Conservation (phyloP, 371 early-diverging fungal species). For the Mucor lusitanicus region DNA sequence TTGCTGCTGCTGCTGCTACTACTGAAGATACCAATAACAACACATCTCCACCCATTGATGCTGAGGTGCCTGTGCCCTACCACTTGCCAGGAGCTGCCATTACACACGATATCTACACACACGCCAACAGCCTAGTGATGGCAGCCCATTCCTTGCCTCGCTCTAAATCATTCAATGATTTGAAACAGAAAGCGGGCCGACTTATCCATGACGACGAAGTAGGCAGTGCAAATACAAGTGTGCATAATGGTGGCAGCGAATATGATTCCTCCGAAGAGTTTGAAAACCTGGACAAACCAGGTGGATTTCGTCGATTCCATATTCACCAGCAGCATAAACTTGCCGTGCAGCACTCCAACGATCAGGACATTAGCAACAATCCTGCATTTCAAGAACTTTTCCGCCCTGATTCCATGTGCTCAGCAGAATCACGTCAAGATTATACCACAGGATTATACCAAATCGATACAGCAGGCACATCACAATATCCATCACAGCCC, state of each 20-base stretch:
- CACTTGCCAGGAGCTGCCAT: constrained; percentile 50
- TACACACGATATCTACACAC: constrained; percentile 51
- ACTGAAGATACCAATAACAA: background rate
- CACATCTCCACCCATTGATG: background rate
- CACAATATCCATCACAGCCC: background rate
- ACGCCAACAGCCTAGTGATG: constrained; percentile 34
- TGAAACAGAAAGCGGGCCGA: constrained; percentile 18
- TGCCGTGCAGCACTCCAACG: background rate
- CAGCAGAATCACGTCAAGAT: constrained; percentile 10
- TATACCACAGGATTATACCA: constrained; percentile 8
- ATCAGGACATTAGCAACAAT: background rate
- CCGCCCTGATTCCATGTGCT: constrained; percentile 33
- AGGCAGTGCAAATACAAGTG: background rate
- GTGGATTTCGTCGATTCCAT: constrained; percentile 73
- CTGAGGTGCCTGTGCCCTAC: constrained; percentile 40
- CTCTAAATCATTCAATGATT: constrained; percentile 2
- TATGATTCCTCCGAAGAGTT: constrained; percentile 20
- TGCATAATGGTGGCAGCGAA: background rate
- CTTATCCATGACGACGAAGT: constrained; percentile 21
- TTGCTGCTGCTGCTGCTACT: background rate
- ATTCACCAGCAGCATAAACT: constrained; percentile 53
- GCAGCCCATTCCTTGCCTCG: constrained; percentile 4
- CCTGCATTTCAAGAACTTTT: constrained; percentile 38
- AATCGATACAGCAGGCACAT: background rate
- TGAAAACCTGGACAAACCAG: constrained; percentile 63